Evolutionary conservation across 805 yeast species (phyloP), one percentile per base, ranked within the genome.

Genomic region (Kluyveromyces starmeri): DNA sequence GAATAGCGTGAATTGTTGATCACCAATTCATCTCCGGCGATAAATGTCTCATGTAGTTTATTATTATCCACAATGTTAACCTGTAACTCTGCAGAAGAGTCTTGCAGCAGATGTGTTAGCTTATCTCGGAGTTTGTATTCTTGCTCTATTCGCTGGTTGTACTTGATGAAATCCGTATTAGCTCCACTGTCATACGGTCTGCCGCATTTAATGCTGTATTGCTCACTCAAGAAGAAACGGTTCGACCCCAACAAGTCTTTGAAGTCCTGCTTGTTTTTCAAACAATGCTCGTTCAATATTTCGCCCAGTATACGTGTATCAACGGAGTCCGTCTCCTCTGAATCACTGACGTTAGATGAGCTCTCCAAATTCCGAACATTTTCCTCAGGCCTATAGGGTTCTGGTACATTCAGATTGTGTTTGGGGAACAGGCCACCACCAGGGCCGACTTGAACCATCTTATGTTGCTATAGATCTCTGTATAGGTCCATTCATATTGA

Each of bases 41-140:
- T 27, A 28, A 35, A 50, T 12, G 37, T 32, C n/a, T 45, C 40
- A 16, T 27, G 28, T 8, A 53, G 35, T 2, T 37, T 22, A 15
- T 40, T 44, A 7, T 40, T 42, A 27, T 39, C 40, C 14, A 48
- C 30, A 5, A 52, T 41, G 36, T 45, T 49, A 36, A 32, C 37
- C 39, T n/a, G 48, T 42, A 8, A 33, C 34, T 22, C 40, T 40
- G 9, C 39, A 36, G 12, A 41, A n/a, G 19, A 14, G 13, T 18
- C 37, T 11, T 41, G 36, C 9, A 53, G 29, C 2, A 51, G 10
- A 9, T 30, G 27, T 20, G 51, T 52, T 30, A 53, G 10, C 37
- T 52, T 55, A 2, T 41, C 44, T 36, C 61, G 55, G 11, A 61
- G 32, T 20, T 45, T 42, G 8, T 51, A 52, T 30, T 63, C 68